Base-by-base conservation (phyloP, 495 filamentous ascomycete species). In the Friedmanniomyces endolithicus region DNA sequence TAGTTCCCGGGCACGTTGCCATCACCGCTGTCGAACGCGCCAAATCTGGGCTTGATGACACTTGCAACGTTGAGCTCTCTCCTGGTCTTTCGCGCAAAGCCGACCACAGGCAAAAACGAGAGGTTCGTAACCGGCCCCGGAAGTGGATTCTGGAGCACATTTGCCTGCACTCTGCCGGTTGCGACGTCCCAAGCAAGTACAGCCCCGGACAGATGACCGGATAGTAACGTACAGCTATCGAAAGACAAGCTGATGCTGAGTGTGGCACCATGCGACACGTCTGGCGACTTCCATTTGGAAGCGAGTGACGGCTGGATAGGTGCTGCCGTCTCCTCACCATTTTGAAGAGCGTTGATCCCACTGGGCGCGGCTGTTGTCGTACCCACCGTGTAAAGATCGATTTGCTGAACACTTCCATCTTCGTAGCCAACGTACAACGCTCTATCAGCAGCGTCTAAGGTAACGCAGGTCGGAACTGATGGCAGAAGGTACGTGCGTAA, bases 361-460 rank as follows among this genome's bases (percentile, higher is more conserved):
- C 17, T 41, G 37, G 14, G 6, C 6, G 17, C 37, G 14, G 37
- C 17, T 1, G 8, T n/a, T 43, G 27, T 39, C 53, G 37, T 29
- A 34, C 45, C 52, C 48, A 14, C 11, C 57, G 59, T 12, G 76
- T 86, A 86, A 58, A 96, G 79, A 60, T 90, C 83, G 27, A 92
- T 68, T n/a, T 84, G 73, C 63, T 90, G 89, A 17, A 95, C 70
- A 20, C 81, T 85, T 6, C 89, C 85, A 64, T 95, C 86, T 55
- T 87, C 86, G 58, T 88, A 86, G 11, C 87, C 86, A 23, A 81
- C 80, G 64, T 86, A 96, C 55, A 87, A 76, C 11, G 84, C 88
- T 37, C 92, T 78, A 51, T 92, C 84, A 44, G 82, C 84, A 1
- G 90, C 86, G 65, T 98, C 92, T 4, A 97, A 69, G 9, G 78